These are phyloP conservation scores for Diaporthe citriasiana DNA, from an alignment of 2,329 filamentous ascomycete species.

Conservation along the genomic window DNA sequence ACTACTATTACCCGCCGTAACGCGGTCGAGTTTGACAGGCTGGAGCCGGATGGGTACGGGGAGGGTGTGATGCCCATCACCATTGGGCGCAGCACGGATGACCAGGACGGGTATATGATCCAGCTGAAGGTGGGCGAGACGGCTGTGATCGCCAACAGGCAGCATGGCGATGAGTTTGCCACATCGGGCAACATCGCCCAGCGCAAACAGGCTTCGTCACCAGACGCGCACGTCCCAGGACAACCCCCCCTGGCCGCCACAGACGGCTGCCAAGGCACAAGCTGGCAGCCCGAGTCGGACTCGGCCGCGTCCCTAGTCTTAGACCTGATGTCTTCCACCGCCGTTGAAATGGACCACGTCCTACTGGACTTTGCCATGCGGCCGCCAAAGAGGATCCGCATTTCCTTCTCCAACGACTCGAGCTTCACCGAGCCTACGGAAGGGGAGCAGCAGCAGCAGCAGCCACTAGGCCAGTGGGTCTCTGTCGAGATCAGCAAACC, in stretches of 20 bases:
- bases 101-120: neutral
- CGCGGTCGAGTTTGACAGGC: neutral
- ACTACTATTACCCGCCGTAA: neutral
- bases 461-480: neutral
- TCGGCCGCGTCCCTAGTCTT: neutral
- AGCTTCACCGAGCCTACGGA: neutral
- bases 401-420: neutral
- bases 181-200: neutral
- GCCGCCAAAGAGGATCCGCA: neutral
- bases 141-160: neutral
- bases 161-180: neutral
- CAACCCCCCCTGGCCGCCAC: neutral
- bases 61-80: neutral
- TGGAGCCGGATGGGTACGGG: neutral
- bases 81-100: neutral
- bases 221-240: neutral
- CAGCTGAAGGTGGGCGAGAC: neutral
- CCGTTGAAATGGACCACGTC: neutral
- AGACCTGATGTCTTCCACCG: neutral
- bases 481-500: neutral
- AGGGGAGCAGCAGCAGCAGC: neutral
- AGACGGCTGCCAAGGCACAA: neutral
- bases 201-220: neutral
- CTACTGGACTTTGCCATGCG: neutral
- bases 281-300: slow-evolving; percentile 2